Percentiles rank a stretch among this genome's conserved stretches.
Conservation (phyloP, 73 alveolate genomes). For the Durusdinium trenchii region DNA sequence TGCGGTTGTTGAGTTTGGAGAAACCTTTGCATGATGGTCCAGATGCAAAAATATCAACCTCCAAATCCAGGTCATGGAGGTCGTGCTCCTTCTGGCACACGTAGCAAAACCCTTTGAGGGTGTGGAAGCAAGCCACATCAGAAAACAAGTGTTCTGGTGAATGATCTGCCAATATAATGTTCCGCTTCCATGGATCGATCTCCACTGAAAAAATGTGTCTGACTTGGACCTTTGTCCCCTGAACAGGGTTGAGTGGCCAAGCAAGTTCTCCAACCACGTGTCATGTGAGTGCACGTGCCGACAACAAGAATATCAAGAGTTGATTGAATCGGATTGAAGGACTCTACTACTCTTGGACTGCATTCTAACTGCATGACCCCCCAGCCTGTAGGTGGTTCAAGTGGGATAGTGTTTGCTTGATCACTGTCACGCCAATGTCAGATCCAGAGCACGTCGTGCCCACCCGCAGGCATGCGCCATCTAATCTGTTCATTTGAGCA, state of each 20-base stretch:
- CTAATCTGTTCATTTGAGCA: neutral
- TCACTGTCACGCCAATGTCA: neutral
- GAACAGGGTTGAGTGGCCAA: neutral
- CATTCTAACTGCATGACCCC: neutral
- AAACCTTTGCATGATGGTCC: neutral
- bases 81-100: neutral
- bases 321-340: neutral
- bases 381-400: neutral
- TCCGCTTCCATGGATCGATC: neutral
- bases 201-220: neutral
- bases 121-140: neutral
- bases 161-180: neutral
- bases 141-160: neutral
- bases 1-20: neutral
- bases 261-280: no score
- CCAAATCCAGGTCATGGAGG: neutral
- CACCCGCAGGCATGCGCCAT: neutral
- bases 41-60: neutral
- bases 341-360: neutral
- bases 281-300: neutral
- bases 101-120: neutral
- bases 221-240: neutral
- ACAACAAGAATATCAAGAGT: neutral
- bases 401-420: neutral
- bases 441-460: slow-evolving; percentile 21